Base-by-base conservation (phyloP, 2,329 filamentous ascomycete genomes). In the Myrmaecium sp. region DNA sequence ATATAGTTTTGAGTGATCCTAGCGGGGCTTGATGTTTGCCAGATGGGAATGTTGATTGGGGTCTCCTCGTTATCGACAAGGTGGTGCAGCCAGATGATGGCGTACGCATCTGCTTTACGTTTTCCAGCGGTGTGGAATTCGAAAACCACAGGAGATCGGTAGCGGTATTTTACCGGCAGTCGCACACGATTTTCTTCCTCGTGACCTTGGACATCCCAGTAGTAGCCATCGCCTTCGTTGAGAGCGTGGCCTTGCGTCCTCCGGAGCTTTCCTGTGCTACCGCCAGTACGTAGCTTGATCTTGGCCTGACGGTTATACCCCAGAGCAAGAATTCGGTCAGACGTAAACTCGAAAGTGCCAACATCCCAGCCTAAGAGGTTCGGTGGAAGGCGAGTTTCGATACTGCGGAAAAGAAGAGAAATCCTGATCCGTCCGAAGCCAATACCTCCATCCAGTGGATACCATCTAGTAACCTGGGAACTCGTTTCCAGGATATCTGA, bases 361-460 rank as follows among this genome's bases (percentile, higher is more conserved):
- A 95, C 80, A 33, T 94, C 82, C 80, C 86, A 95, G 6, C 86
- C 83, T 4, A 94, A 66, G 51, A 93, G 77, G 21, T 73, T 58
- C 0, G 78, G 78, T n/a, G 84, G 84, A 1, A 95, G 62, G 23
- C 72, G 72, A 28, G 86, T 76, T 49, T 93, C 84, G 22, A 94
- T 69, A 15, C 80, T 84, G 15, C 86, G 74, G 67, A 94, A 93
- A 3, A 95, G 64, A 3, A 95, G 54, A 1, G 82, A 92, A 37
- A 98, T 77, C 21, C 84, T 75, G 32, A 92, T 66, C 5, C 86
- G 76, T 20, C 89, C 89, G 36, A 89, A 95, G 1, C 89, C 58
- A 35, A 95, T 74, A 7, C 89, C 89, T 13, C 86, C 89, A 44
- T 93, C 84, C 0, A 98, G 65, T n/a, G 89, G 86, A 47, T 94